Evolutionary conservation across 2,329 filamentous ascomycete species (phyloP), one percentile per base, ranked within the genome.

Genomic region (Colletotrichum paranaense): DNA sequence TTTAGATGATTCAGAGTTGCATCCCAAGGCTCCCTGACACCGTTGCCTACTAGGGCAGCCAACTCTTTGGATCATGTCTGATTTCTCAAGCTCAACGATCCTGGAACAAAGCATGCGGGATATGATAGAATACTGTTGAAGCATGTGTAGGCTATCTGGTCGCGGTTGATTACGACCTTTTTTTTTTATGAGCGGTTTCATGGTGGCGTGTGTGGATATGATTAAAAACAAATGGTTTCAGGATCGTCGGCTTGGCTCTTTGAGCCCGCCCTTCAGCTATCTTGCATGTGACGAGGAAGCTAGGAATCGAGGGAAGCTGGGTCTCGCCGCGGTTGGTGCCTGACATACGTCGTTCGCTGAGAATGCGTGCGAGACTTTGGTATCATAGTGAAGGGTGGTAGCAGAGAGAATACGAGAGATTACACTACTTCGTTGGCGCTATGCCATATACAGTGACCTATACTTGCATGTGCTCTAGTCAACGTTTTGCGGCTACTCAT

Each of bases 91-190:
- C 53, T 49, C 24, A n/a, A 30, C 26, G 53, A 60, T 55, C 66
- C 70, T 69, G 59, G 58, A 55, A 69, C 59, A 46, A 69, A 55
- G 66, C 59, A 73, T 60, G 65, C 42, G 42, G 70, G 57, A 73
- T 56, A 58, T 26, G 62, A 67, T 67, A 67, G 62, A 66, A 38
- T 35, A 72, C 62, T 60, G 55, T 66, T 60, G 62, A 67, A 32
- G 70, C 67, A 73, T 56, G 55, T 71, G 67, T 64, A 73, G 60
- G 60, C 59, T 66, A 73, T 66, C 9, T 71, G 67, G 30, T 66
- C 62, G 46, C 53, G 35, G 53, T 16, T 57, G 24, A 55, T 64
- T 63, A 52, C n/a, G 53, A 49, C 67, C 56, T 58, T 26, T 62
- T 58, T 32, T 26, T 26, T 49, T 22, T 60, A 59, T 7, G 70